phyloP scores from a whole-genome alignment of 495 filamentous ascomycete genomes.

The Cladorrhinum samala region DNA sequence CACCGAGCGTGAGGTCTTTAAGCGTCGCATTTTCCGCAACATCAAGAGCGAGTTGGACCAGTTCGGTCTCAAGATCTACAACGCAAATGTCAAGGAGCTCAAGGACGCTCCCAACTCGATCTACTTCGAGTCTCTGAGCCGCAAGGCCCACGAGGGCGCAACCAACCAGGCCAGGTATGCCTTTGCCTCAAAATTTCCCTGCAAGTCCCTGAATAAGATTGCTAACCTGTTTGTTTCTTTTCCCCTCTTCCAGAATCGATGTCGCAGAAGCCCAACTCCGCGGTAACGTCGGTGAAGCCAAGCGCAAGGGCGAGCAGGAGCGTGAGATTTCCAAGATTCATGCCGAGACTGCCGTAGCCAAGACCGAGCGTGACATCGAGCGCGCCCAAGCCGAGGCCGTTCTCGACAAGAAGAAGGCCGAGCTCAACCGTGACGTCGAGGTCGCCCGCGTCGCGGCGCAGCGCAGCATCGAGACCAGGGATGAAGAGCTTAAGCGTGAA shows the following conservation, averaged over 20 bases:
- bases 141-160: slow-evolving; percentile 78
- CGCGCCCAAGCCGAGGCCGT: slow-evolving; percentile 70
- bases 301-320: slow-evolving; percentile 68
- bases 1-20: slow-evolving; percentile 72
- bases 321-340: slow-evolving; percentile 78
- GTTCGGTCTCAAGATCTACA: slow-evolving; percentile 69
- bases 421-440: slow-evolving; percentile 62
- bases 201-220: slow-evolving; percentile 7
- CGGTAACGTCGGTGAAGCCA: slow-evolving; percentile 73
- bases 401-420: slow-evolving; percentile 61
- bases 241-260: slow-evolving; percentile 51
- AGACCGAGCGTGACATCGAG: slow-evolving; percentile 76
- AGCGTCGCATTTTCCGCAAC: slow-evolving; percentile 67
- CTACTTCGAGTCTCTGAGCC: slow-evolving; percentile 71
- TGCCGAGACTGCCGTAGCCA: slow-evolving; percentile 71
- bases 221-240: slow-evolving; percentile 5
- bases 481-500: slow-evolving; percentile 68
- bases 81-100: slow-evolving; percentile 76
- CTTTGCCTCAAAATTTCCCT: not conserved
- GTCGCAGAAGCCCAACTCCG: slow-evolving; percentile 72
- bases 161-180: slow-evolving; percentile 55
- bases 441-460: slow-evolving; percentile 64
- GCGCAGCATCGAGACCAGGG: slow-evolving; percentile 62
- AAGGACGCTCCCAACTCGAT: slow-evolving; percentile 68
- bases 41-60: slow-evolving; percentile 69